Conservation (phyloP, 2,329 filamentous ascomycete species). For the Aspergillus sp. region DNA sequence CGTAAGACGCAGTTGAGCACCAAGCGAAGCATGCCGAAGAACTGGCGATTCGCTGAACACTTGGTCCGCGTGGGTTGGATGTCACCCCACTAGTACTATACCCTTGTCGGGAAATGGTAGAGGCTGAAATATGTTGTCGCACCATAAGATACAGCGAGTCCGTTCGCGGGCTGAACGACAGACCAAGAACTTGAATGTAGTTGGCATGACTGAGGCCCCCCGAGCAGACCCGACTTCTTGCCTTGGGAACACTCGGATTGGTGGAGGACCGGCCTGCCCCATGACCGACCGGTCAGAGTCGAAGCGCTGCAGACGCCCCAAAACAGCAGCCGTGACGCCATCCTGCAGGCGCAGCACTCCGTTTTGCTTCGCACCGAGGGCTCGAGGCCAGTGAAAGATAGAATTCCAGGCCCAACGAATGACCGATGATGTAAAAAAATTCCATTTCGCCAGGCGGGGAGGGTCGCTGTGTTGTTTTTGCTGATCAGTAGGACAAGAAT, state of each 20-base stretch:
- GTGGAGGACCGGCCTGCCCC: slow-evolving; percentile 16
- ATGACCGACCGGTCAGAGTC: slow-evolving; percentile 17
- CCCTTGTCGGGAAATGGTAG: background rate
- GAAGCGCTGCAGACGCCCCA: slow-evolving; percentile 21
- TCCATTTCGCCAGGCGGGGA: background rate
- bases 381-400: slow-evolving; percentile 4
- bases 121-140: background rate
- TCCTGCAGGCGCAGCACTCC: slow-evolving; percentile 16
- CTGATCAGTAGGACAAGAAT: background rate
- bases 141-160: background rate
- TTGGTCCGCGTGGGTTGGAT: background rate
- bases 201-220: slow-evolving; percentile 6
- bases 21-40: background rate
- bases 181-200: background rate
- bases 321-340: slow-evolving; percentile 26
- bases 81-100: background rate
- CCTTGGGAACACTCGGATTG: slow-evolving; percentile 9
- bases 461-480: background rate
- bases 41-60: background rate
- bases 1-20: background rate
- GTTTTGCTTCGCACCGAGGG: slow-evolving; percentile 9
- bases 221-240: slow-evolving; percentile 16
- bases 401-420: slow-evolving; percentile 6
- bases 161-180: background rate
- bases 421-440: slow-evolving; percentile 14